These are phyloP conservation scores for Lentinula boryana DNA, from an alignment of 768 basidiomycete species.

Conservation along the genomic window DNA sequence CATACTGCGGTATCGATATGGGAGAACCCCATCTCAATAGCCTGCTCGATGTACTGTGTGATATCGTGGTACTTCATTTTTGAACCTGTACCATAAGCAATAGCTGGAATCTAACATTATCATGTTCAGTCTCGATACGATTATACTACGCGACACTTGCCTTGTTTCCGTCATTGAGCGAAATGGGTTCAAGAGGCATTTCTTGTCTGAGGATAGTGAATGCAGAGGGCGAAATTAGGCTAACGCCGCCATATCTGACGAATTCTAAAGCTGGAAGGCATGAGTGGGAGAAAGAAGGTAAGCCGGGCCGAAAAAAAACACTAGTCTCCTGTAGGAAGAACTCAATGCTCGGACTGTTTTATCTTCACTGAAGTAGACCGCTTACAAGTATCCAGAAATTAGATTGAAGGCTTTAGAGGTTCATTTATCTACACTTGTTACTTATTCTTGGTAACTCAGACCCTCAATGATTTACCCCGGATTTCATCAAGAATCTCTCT, in stretches of 20 bases:
- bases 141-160: constrained; percentile 11
- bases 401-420: no score
- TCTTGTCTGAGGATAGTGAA: not conserved
- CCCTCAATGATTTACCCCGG: not conserved
- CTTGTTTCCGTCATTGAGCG: constrained; percentile 36
- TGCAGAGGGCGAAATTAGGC: not conserved
- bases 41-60: constrained; percentile 47
- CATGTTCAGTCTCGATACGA: not conserved
- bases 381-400: no score
- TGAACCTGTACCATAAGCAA: constrained; percentile 58
- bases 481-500: not conserved
- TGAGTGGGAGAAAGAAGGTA: no score
- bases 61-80: constrained; percentile 37
- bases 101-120: constrained; percentile 44
- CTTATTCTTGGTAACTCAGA: no score
- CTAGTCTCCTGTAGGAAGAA: no score
- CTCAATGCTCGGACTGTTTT: no score
- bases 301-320: no score
- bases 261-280: no score
- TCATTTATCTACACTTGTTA: no score
- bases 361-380: no score
- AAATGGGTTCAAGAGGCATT: constrained; percentile 35
- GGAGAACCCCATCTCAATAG: constrained; percentile 52
- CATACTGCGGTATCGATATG: constrained; percentile 62
- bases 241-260: not conserved